Conservation (phyloP, 352 stramenopile genomes). For the Phytopythium helicoides region DNA sequence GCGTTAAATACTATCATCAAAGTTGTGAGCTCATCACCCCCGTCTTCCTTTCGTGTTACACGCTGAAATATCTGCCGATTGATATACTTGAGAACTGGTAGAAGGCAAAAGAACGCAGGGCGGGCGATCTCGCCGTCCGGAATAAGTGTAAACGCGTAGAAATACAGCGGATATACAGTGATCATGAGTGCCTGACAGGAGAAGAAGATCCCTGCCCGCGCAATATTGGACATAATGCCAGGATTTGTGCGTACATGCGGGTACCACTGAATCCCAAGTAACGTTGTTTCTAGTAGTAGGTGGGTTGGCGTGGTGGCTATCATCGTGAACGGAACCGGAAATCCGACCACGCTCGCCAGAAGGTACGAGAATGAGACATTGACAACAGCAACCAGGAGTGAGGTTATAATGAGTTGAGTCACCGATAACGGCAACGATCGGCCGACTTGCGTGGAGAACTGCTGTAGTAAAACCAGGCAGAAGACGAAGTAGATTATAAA, state of each 20-base stretch:
- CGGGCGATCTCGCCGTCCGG: not conserved
- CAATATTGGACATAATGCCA: not conserved
- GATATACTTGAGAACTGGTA: not conserved
- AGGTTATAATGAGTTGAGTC: no score
- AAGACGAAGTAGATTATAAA: slow-evolving; percentile 18
- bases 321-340: slow-evolving; percentile 3
- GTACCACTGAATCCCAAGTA: not conserved
- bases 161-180: slow-evolving; percentile 19
- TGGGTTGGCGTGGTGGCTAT: not conserved
- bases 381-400: not conserved
- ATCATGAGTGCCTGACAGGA: slow-evolving; percentile 10
- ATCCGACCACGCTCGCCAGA: not conserved
- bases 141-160: slow-evolving; percentile 12
- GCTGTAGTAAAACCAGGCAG: slow-evolving; percentile 7
- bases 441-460: not conserved
- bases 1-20: slow-evolving; percentile 25
- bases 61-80: slow-evolving; percentile 1
- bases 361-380: slow-evolving; percentile 1
- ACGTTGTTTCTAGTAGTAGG: not conserved
- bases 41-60: not conserved
- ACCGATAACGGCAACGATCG: no score
- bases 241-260: not conserved
- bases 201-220: not conserved
- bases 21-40: slow-evolving; percentile 8
- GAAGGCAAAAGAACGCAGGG: not conserved